These are phyloP conservation scores for Rhizoctonia solani DNA, from an alignment of 1,284 basidiomycete species.

Conservation along the genomic window DNA sequence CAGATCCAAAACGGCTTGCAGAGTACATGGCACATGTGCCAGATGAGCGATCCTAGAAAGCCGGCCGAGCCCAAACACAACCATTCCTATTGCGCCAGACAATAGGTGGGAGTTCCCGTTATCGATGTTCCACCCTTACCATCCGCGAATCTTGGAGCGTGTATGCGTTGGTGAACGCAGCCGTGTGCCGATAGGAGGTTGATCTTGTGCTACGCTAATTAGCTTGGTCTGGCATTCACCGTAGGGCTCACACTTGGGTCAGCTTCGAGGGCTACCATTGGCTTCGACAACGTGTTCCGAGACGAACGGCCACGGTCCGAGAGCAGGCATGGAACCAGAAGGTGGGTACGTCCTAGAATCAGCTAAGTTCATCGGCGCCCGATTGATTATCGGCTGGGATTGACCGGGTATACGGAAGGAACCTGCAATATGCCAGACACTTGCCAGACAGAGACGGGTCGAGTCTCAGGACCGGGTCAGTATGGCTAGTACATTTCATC, in stretches of 20 bases:
- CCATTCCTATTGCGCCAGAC: background rate
- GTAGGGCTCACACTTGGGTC: background rate
- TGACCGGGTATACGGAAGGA: background rate
- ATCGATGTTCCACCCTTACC: no score
- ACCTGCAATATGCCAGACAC: background rate
- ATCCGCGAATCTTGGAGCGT: no score
- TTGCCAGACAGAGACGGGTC: background rate
- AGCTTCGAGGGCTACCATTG: background rate
- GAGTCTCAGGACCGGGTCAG: background rate
- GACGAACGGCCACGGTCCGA: constrained; percentile 17
- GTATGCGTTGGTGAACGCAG: no score
- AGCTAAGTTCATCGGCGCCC: constrained; percentile 27
- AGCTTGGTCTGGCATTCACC: constrained; percentile 5
- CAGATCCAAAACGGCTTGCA: background rate
- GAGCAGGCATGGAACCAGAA: no score
- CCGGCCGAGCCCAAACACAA: no score
- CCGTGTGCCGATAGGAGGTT: constrained; percentile 19
- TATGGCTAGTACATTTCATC: background rate
- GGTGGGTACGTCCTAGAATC: background rate
- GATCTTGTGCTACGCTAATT: background rate
- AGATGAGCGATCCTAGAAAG: no score
- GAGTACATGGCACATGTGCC: background rate
- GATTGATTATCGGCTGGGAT: constrained; percentile 25
- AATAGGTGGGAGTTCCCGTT: background rate
- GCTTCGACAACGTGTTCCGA: constrained; percentile 4